These are phyloP conservation scores for Blastobotrys terrestris DNA, from an alignment of 805 yeast genomes.

Conservation along the genomic window DNA sequence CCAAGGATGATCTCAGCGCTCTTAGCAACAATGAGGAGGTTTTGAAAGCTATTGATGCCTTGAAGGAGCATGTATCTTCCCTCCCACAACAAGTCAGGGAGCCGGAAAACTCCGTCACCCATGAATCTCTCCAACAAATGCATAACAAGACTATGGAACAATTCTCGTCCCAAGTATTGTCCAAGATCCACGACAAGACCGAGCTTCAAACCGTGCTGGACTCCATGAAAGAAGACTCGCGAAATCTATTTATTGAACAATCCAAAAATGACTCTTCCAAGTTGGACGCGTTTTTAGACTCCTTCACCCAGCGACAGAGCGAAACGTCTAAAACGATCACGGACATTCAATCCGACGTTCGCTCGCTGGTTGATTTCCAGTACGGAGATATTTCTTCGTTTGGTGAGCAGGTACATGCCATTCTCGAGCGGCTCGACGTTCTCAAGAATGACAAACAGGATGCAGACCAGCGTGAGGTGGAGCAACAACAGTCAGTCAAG, in stretches of 20 bases:
- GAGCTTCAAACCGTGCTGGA: not conserved
- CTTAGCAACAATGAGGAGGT: not conserved
- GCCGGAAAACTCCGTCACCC: not conserved
- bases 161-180: not conserved
- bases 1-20: not conserved
- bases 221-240: not conserved
- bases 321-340: slow-evolving; percentile 8
- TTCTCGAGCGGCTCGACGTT: slow-evolving; percentile 3
- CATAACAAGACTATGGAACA: not conserved
- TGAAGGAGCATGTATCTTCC: not conserved
- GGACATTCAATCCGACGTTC: slow-evolving; percentile 16
- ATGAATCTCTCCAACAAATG: not conserved
- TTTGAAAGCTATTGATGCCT: not conserved
- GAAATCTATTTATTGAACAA: not conserved
- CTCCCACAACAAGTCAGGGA: not conserved
- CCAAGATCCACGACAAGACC: not conserved
- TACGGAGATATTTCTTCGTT: slow-evolving; percentile 11
- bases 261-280: not conserved
- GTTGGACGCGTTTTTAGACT: slow-evolving; percentile 1
- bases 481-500: slow-evolving; percentile 2
- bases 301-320: not conserved
- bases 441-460: slow-evolving; percentile 3
- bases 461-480: slow-evolving; percentile 6
- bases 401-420: slow-evolving; percentile 5
- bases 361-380: slow-evolving; percentile 19